These are phyloP conservation scores for Flaveria bidentis DNA, from an alignment of 129 eudicot species.

Conservation along the genomic window DNA sequence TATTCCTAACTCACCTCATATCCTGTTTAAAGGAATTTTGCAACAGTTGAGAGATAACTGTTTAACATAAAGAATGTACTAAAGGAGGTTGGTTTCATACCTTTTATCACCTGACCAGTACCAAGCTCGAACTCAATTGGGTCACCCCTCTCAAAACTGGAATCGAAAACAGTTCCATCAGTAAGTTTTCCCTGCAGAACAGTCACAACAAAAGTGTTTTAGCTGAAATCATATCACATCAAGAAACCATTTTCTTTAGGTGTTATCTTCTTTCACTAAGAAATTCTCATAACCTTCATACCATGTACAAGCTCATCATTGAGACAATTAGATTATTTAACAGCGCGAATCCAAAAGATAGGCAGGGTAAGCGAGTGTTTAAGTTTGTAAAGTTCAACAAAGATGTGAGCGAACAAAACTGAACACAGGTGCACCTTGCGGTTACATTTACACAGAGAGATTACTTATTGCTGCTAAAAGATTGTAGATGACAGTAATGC, in stretches of 20 bases:
- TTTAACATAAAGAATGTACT: background rate
- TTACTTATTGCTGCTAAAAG: conserved; percentile 1
- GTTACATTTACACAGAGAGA: background rate
- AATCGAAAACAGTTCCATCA: conserved; percentile 97
- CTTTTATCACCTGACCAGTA: conserved; percentile 94
- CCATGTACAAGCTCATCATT: background rate
- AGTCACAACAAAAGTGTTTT: conserved; percentile 3
- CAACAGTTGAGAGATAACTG: too few species aligned
- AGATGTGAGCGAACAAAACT: background rate
- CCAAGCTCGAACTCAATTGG: conserved; percentile 98
- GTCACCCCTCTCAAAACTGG: conserved; percentile 98
- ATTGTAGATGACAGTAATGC: background rate
- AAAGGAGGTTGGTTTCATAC: conserved; percentile 31
- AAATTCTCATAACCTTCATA: conserved; percentile 11
- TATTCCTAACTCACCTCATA: background rate
- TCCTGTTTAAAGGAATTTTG: background rate
- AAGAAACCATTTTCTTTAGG: background rate
- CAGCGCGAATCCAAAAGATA: background rate
- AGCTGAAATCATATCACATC: background rate
- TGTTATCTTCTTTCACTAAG: conserved; percentile 12
- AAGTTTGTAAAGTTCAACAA: background rate
- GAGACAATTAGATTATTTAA: background rate
- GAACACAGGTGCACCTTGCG: conserved; percentile 8
- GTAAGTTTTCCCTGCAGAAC: conserved; percentile 87
- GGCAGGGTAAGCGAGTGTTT: background rate